A percentile compares a stretch with the other conserved stretches of the same genome.
phyloP scores from a whole-genome alignment of 495 filamentous ascomycete species.

The Xylaria flabelliformis region DNA sequence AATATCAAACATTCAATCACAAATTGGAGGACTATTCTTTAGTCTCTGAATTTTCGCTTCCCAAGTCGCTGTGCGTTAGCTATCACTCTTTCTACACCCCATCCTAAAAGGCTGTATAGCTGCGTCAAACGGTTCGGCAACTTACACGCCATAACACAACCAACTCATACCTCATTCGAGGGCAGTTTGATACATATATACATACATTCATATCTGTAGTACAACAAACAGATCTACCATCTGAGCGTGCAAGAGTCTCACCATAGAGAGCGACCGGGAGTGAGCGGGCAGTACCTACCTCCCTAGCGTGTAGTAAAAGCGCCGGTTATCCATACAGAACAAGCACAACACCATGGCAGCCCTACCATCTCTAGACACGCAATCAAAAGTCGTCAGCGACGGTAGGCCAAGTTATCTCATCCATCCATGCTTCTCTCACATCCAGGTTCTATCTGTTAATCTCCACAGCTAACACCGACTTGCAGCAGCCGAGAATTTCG shows the following conservation, averaged over 20 bases:
- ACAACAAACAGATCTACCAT: background rate
- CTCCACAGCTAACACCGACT: constrained; percentile 1
- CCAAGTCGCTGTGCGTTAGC: background rate
- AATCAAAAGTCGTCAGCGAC: constrained; percentile 37
- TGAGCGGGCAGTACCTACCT: background rate
- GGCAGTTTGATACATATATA: background rate
- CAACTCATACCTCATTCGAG: background rate
- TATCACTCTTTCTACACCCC: background rate
- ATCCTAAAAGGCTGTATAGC: background rate
- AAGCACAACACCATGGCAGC: constrained; percentile 28
- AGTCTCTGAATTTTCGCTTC: background rate
- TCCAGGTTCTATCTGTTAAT: background rate
- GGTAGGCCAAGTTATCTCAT: constrained; percentile 22
- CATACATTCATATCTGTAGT: background rate
- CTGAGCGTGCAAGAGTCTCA: background rate
- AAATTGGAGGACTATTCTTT: background rate
- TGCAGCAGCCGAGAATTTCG: constrained; percentile 50
- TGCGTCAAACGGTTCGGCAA: background rate
- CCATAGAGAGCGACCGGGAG: background rate
- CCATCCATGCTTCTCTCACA: background rate
- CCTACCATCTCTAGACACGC: constrained; percentile 34
- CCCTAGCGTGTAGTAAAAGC: background rate
- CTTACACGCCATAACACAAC: constrained; percentile 5
- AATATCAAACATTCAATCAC: background rate
- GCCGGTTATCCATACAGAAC: background rate